Evolutionary conservation across 192 early-diverging fungal genomes (phyloP).

Genomic region (Gorgonomyces haynaldii): DNA sequence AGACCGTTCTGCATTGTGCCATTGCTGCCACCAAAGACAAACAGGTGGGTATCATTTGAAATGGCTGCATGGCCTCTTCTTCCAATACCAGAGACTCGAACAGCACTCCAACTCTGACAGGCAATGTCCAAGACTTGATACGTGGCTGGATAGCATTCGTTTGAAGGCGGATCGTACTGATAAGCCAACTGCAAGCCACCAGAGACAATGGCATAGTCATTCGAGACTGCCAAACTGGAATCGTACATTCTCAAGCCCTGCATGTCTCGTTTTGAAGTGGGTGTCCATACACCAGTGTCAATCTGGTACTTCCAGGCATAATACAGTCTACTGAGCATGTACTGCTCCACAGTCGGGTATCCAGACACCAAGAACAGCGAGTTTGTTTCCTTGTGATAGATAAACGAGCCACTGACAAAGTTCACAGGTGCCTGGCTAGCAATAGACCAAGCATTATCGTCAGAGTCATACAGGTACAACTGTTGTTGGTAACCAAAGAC

Average conservation of each 20-base stretch:
- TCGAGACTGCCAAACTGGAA: background rate
- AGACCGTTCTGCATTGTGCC: background rate
- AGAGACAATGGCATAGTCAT: background rate
- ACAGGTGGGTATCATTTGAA: background rate
- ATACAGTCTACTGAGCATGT: background rate
- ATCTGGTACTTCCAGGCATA: background rate
- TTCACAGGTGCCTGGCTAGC: background rate
- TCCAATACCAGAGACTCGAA: background rate
- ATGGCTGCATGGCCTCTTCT: background rate
- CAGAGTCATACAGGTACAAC: background rate
- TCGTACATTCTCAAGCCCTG: background rate
- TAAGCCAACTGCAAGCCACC: background rate
- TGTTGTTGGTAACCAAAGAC: too few relatives aligned
- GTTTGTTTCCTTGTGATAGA: background rate
- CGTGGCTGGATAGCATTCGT: background rate
- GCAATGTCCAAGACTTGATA: background rate
- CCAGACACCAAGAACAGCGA: background rate
- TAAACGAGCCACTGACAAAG: background rate
- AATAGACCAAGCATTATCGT: background rate
- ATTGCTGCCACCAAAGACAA: conserved; percentile 1
- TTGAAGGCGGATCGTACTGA: background rate
- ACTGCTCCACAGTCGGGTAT: background rate
- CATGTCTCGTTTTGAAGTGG: background rate
- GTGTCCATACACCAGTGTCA: background rate
- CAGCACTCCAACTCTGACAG: background rate